Evolutionary conservation across 768 basidiomycete genomes (phyloP), one percentile per base, ranked within the genome.

Genomic region (Phlebiopsis gigantea): DNA sequence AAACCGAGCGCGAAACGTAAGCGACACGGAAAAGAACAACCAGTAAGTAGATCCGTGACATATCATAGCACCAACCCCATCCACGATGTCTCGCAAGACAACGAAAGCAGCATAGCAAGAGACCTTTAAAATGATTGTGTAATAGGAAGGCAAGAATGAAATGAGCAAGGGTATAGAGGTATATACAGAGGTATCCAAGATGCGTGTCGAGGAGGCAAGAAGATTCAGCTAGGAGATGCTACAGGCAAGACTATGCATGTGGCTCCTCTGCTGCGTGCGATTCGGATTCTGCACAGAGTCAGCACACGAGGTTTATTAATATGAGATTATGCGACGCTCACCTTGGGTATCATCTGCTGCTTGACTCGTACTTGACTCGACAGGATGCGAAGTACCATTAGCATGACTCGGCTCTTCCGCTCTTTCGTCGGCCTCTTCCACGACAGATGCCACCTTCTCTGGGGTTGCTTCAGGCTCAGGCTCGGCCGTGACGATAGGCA

Each of bases 101-200:
- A 39, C 17, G 34, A 39, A 39, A 17, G 34, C 34, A 39, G 34
- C 34, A 39, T 39, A 39, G 34, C 34, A 39, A 39, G 34, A 39
- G 34, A 17, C 34, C 12, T 2, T 39, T 39, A 39, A 39, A 39
- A 39, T 39, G 34, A 39, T 17, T 39, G 34, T 39, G 34, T 39
- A 9, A 39, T 39, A 39, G 17, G 17, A 17, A 39, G 17, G 34
- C 34, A 39, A 12, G 34, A 39, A 17, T 39, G 34, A 39, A 17
- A 39, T 39, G 34, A 39, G 12, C 34, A 39, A 39, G 58, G 58
- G 58, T 59, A 59, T 59, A 59, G 51, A 59, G 39, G 53, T 53
- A 55, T 41, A 31, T 21, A 48, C 46, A 17, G 31, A 59, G 53
- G 58, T 55, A 55, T 55, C 53, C 51, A 54, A 30, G 19, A 17